Evolutionary conservation across 352 stramenopile genomes (phyloP).

Genomic region (Pythium periplocum): DNA sequence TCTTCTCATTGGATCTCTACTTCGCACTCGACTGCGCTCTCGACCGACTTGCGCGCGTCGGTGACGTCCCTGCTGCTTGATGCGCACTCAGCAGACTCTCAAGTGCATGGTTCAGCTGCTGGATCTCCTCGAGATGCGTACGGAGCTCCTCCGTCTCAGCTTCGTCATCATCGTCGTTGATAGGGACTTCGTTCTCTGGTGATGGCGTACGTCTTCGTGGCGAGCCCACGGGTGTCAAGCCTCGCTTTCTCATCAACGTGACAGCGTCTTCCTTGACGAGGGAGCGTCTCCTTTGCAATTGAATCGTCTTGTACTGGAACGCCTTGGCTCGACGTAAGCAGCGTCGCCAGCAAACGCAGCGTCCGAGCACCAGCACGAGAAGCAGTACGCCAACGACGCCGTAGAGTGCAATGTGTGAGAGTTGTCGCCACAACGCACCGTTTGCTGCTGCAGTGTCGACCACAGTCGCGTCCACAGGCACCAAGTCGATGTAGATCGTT

Average conservation of each 20-base stretch:
- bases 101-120: constrained; percentile 29
- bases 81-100: constrained; percentile 12
- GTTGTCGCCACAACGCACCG: constrained; percentile 21
- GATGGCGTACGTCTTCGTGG: neutral
- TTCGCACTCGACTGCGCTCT: too few species aligned
- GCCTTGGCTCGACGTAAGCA: constrained; percentile 17
- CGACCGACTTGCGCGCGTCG: too few species aligned
- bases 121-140: constrained; percentile 42
- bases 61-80: neutral
- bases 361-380: constrained; percentile 16
- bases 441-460: constrained; percentile 2
- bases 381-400: constrained; percentile 3
- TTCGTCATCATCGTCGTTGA: constrained; percentile 3
- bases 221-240: too few species aligned
- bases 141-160: constrained; percentile 30
- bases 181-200: too few species aligned
- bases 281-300: constrained; percentile 12
- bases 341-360: constrained; percentile 9
- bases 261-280: neutral
- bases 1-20: too few species aligned
- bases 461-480: too few species aligned
- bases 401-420: constrained; percentile 16
- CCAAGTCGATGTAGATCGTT: too few species aligned
- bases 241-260: too few species aligned
- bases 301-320: constrained; percentile 49